Percentiles rank a stretch among this genome's conserved stretches.
These are phyloP conservation scores for Rhizophora mangle DNA, from an alignment of 345 rosid species.

Conservation along the genomic window DNA sequence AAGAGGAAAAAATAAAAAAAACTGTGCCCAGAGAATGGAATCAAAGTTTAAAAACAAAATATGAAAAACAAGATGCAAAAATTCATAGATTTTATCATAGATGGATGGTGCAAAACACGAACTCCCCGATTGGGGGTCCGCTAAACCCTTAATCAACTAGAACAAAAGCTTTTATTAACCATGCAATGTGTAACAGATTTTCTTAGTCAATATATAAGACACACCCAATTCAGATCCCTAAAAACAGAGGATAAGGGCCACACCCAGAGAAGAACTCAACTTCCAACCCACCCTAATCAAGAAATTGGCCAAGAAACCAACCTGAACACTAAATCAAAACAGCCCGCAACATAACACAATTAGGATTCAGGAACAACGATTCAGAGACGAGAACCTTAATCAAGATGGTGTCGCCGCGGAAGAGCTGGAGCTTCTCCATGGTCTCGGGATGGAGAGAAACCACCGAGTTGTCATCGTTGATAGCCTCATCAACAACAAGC, in stretches of 20 bases:
- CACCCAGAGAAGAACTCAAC: conserved; percentile 3
- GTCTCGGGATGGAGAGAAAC: conserved; percentile 79
- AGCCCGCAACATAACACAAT: too few relatives aligned
- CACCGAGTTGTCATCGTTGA: conserved; percentile 90
- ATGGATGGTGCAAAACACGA: background rate
- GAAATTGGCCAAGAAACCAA: too few relatives aligned
- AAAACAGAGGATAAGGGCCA: background rate
- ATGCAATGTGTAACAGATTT: background rate
- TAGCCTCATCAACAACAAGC: conserved; percentile 85
- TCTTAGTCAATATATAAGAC: background rate
- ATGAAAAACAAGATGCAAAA: background rate
- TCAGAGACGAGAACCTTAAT: conserved; percentile 54
- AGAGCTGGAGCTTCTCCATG: conserved; percentile 98
- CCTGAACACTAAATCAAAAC: background rate
- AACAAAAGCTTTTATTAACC: background rate
- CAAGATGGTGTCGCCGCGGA: conserved; percentile 88
- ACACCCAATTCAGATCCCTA: conserved; percentile 2
- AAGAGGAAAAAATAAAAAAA: too few relatives aligned
- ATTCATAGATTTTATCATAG: background rate
- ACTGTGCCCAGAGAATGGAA: too few relatives aligned
- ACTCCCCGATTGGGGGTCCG: background rate
- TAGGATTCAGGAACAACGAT: too few relatives aligned
- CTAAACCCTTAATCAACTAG: background rate
- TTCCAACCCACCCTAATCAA: background rate
- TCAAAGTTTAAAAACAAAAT: background rate